Base-by-base conservation (phyloP, 805 yeast genomes). In the Wickerhamiella azyma region DNA sequence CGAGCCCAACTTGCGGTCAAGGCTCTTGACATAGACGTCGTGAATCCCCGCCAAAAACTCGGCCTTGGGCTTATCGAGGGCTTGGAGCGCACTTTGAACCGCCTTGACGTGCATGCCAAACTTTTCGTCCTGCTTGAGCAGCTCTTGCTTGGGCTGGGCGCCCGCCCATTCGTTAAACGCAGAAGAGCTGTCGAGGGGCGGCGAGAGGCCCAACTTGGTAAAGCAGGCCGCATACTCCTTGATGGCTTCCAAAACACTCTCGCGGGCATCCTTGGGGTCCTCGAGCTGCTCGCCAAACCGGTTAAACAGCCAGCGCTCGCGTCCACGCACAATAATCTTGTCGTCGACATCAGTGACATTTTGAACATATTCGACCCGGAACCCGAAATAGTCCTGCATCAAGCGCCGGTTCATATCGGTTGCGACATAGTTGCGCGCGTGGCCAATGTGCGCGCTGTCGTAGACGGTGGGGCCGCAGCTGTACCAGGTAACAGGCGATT, bases 321-420 rank as follows among this genome's bases (percentile, higher is more conserved):
- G 79, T 3, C 96, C 97, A 50, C 96, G 81, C 37, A 92, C 66
- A 56, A 92, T 92, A 64, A 92, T 92, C 65, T 92, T 92, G 64
- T 92, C 98, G 63, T 92, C 98, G 50, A 92, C 86, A 63, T 92
- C 98, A n/a, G 98, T 92, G 48, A 92, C 96, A 60, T 92, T 92
- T 67, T 92, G 98, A 39, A 92, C 86, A 65, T 88, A 92, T 41
- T 71, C 72, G 38, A 92, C 75, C 54, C 85, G 78, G 65, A 85
- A 92, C 17, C 95, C 94, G 64, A 92, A 92, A 64, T 85, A 89
- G 63, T 89, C 85, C 62, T 81, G 85, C 53, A 92, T 61, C 43
- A 92, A 75, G 55, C 98, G 74, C 62, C 98, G 77, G 61, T 86
- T 83, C 60, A 92, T 85, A 63, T 92, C 98, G 45, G 83, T 84